Evolutionary conservation across 148 eudicot genomes (phyloP), one percentile per base, ranked within the genome.

Genomic region (Pharnaceum exiguum): DNA sequence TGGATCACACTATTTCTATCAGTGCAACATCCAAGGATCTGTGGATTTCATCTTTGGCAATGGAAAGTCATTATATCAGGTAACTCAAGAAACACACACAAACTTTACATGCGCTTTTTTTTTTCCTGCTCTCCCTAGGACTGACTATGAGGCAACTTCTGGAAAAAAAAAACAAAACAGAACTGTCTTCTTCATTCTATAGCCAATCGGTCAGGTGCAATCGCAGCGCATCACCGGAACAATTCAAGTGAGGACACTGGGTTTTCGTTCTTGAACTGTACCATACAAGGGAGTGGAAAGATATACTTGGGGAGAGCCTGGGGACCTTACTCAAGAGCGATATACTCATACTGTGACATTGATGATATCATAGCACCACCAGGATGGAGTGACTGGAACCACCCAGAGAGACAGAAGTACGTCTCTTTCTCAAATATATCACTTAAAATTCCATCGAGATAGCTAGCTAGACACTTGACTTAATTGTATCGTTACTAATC

Each of bases 11-110:
- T 89, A 74, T 35, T 86, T 81, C n/a, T 75, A 68, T 66, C 70
- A 78, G 25, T 89, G 83, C 69, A 72, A 64, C 63, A 89, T 94
- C 32, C 87, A 83, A 64, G 99, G 99, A 15, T 70, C 95, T 3
- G 60, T 82, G 3, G 99, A 94, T 61, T 94, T 86, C 81, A 84
- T 94, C 19, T 94, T 79, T 57, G 99, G 99, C 62, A 83, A 80
- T 40, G 85, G 91, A 3, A 83, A 73, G 69, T 94, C 99, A 12
- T 70, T 89, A 8, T 93, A 81, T 62, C 78, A 71, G 81, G 96
- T 86, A 63, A 29, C 3, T 19, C 3, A 53, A 21, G 18, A 0
- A 7, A 29, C 54, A 11, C 3, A 25, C 9, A 52, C 17, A 2
- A 8, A 2, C 4, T 2, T 22, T 2, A 26, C 9, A 16, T 15